Percentiles rank a stretch among this genome's conserved stretches.
Evolutionary conservation across 129 eudicot species (phyloP).

Genomic region (Saposhnikovia divaricata): DNA sequence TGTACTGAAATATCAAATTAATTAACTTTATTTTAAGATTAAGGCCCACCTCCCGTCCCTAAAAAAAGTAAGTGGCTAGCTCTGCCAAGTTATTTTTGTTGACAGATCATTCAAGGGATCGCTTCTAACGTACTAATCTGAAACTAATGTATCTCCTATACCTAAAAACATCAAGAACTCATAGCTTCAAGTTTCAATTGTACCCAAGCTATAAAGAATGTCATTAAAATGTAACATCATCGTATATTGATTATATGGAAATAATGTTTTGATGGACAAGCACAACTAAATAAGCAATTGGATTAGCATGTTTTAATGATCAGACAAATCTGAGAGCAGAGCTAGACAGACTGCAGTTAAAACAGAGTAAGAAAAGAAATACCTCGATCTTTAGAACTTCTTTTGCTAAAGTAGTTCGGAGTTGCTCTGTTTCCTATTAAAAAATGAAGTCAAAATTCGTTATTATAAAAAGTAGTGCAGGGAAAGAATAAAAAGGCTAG

Average conservation of each 20-base stretch:
- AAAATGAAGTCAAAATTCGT: not conserved
- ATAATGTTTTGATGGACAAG: not conserved
- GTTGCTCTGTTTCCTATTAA: conserved; percentile 74
- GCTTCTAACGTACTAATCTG: not conserved
- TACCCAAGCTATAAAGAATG: not conserved
- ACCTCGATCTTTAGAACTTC: conserved; percentile 70
- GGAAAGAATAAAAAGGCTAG: not conserved
- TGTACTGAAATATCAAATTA: not conserved
- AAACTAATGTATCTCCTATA: no score
- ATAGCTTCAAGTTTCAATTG: not conserved
- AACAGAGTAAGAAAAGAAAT: conserved; percentile 14
- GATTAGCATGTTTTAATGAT: not conserved
- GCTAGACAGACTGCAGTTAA: not conserved
- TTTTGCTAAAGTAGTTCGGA: conserved; percentile 48
- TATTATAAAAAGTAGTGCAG: not conserved
- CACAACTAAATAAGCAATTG: not conserved
- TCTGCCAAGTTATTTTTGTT: not conserved
- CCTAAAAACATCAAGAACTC: not conserved
- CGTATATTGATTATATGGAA: not conserved
- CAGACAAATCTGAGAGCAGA: not conserved
- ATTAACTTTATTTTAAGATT: not conserved
- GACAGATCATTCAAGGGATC: not conserved
- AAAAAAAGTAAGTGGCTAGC: not conserved
- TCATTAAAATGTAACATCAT: not conserved
- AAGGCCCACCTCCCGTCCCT: not conserved